These are phyloP conservation scores for Clonostachys byssicola DNA, from an alignment of 2,329 filamentous ascomycete species.

Conservation along the genomic window DNA sequence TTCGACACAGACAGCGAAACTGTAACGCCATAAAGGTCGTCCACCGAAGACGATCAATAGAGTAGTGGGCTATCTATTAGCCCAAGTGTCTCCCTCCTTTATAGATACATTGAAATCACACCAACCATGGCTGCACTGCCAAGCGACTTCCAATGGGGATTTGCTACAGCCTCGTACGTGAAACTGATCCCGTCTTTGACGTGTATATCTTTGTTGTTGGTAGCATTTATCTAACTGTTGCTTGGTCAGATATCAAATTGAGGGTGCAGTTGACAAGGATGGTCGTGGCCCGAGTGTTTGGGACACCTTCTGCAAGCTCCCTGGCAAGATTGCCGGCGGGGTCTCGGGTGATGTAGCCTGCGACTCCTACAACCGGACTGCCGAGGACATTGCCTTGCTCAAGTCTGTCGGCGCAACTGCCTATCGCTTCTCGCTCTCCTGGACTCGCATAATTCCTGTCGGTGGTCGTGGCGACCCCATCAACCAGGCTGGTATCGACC, in stretches of 20 bases:
- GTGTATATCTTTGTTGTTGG: background rate
- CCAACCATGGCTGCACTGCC: constrained; percentile 49
- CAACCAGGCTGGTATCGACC: constrained; percentile 72
- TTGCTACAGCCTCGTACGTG: constrained; percentile 70
- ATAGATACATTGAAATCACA: too few species aligned
- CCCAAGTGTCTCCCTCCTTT: too few species aligned
- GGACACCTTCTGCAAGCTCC: constrained; percentile 81
- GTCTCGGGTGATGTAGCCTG: constrained; percentile 74
- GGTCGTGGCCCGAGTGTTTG: constrained; percentile 81
- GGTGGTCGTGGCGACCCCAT: constrained; percentile 78
- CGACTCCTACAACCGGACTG: constrained; percentile 79
- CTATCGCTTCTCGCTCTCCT: constrained; percentile 84
- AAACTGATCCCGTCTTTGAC: background rate
- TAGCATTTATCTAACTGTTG: background rate
- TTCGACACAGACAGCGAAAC: background rate
- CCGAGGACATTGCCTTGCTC: constrained; percentile 72
- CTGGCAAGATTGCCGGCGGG: constrained; percentile 79
- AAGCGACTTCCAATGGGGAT: constrained; percentile 73
- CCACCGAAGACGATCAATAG: too few species aligned
- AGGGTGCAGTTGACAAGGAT: constrained; percentile 70
- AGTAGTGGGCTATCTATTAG: too few species aligned
- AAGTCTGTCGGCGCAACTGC: constrained; percentile 68
- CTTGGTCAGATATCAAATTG: constrained; percentile 72
- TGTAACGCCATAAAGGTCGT: background rate
- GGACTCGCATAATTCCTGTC: constrained; percentile 81